Base-by-base conservation (phyloP, 2,329 filamentous ascomycete genomes). In the Penicillium sp. region DNA sequence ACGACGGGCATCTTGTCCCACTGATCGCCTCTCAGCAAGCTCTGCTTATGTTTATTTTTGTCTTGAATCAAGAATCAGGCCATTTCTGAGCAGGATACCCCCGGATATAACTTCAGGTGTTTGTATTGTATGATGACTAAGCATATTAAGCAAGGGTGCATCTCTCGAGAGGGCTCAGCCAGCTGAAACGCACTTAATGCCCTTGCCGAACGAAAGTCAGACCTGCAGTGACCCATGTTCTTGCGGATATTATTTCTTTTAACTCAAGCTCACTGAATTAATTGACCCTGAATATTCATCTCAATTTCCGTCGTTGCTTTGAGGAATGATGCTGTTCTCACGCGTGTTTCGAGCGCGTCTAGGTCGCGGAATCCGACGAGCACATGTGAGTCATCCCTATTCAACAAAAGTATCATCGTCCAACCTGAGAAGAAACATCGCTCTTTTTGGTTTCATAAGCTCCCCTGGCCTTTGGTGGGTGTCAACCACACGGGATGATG, bases 381-480 rank as follows among this genome's bases (percentile, higher is more conserved):
- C 39, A 42, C 39, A 42, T 42, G 26, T 43, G n/a, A 51, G 52
- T 21, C 37, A 34, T 26, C 46, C 45, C 20, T 46, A 51, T 29
- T 60, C 60, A 42, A 40, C 46, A 9, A 59, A 54, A 13, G 24
- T 30, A 20, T 39, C 50, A n/a, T 34, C 46, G 8, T 55, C 53
- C 15, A 47, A 49, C 26, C 34, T 24, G 8, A 54, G 12, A 18
- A 54, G 45, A 26, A 49, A 54, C 15, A 43, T 60, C 23, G 49
- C 43, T 2, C 46, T 52, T 23, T 56, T 54, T 26, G 44, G 55
- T 18, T 27, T 58, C 23, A 18, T 59, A 29, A 51, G 52, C 46
- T 47, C 46, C 10, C 54, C 61, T 7, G 52, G 49, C 1, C 10
- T 65, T 15, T 63, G 58, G 58, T 65, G 60, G 60, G 46, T 55